Base-by-base conservation (phyloP, 2,329 filamentous ascomycete species). In the Penicillium frequentans region DNA sequence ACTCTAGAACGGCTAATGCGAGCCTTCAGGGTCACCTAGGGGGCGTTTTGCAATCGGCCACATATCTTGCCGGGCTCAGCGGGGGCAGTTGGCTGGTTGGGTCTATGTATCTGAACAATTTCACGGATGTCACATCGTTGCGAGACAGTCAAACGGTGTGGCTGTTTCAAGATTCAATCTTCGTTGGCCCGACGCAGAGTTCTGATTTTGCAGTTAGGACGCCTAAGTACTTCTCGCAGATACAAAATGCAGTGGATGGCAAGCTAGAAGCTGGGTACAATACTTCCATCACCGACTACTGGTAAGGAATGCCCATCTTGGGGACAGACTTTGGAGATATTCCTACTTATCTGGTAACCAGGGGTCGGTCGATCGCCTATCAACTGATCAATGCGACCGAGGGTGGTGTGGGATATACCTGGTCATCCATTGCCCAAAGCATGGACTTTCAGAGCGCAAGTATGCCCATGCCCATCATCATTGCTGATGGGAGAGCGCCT, bases 361-460 rank as follows among this genome's bases (percentile, higher is more conserved):
- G 70, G 79, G 90, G 90, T 27, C 87, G 91, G 54, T 26, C 27
- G 3, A 26, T 48, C 13, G 26, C 39, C 33, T 58, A 54, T 27
- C 46, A 58, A 26, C 29, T 58, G 13, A 27, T 93, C 67, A 88
- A 90, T 68, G 88, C 84, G 8, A 81, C 80, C 0, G 77, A 89
- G 59, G 90, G 90, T 49, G 90, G 89, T 80, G 79, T 4, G n/a
- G 31, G 31, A n/a, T 90, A 87, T 67, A 93, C 90, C 1, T 93
- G 86, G 73, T 93, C 90, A 8, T 91, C 54, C 3, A 52, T 56
- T 52, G 27, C 54, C 7, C 19, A 29, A 21, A 52, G 26, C 31
- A 16, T 13, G 24, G 27, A 27, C 88, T 10, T 86, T 90, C 59
- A 49, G 33, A 45, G 6, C 14, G 88, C 81, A 26, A 75, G 82